Evolutionary conservation across 1,284 basidiomycete genomes (phyloP), one percentile per base, ranked within the genome.

Genomic region (Moniliella sp.): DNA sequence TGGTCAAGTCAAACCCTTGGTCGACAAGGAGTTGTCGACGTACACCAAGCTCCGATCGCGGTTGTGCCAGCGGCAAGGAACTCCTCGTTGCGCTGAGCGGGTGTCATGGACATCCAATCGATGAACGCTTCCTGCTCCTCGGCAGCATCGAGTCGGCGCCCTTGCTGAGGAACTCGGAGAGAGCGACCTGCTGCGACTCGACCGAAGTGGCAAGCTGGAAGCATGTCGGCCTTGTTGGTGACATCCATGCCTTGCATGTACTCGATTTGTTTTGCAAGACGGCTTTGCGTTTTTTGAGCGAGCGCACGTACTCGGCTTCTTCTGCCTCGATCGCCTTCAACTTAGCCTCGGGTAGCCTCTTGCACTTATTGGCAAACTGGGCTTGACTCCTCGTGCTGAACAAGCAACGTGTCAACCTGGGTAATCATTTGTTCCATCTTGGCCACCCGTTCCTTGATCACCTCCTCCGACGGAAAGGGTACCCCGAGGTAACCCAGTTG

Each of bases 21-120:
- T 45, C 18, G 43, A 39, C 4, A 47, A 41, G 13, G 46, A 38
- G 35, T 58, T 45, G 37, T 58, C 50, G n/a, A 57, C 13, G 32
- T 50, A 59, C 13, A 59, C 23, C 15, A 42, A 32, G 15, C 50
- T 52, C 11, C 56, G 49, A 28, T 59, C 56, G 10, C 56, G 45
- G 15, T 42, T 33, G 33, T 33, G 34, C 56, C 56, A 59, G 49
- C 46, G 9, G 40, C 39, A 11, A 39, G 37, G 27, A 52, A 48
- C 30, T 57, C 56, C 4, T 34, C 42, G 0, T 27, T 25, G 7
- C 48, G 43, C 33, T 45, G 25, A 10, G 34, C 36, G 5, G 39
- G 31, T 5, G 45, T 29, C 7, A 57, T 23, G 15, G 19, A 21
- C 26, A 37, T 31, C 56, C 56, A 59, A 1, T 40, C 50, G 0